Percentiles rank a stretch among this genome's conserved stretches.
Evolutionary conservation across 2,329 filamentous ascomycete genomes (phyloP).

Genomic region (Cercospora berteroae): DNA sequence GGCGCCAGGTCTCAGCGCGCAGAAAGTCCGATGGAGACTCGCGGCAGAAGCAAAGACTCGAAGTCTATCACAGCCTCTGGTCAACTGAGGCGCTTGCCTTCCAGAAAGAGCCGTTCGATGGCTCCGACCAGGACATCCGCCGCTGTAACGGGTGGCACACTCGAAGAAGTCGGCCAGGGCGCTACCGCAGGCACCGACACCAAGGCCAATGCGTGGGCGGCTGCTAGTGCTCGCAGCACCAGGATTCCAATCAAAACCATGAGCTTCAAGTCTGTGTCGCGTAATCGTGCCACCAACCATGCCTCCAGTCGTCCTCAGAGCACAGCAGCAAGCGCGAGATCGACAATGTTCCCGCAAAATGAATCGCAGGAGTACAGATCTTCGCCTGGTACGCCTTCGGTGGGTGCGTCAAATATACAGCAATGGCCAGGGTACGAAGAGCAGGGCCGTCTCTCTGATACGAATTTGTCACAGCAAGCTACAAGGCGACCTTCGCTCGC

Average conservation of each 20-base stretch:
- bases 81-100: not conserved
- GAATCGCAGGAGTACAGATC: no score
- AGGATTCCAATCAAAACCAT: slow-evolving; percentile 7
- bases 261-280: slow-evolving; percentile 2
- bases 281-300: not conserved
- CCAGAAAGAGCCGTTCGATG: not conserved
- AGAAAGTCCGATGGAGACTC: not conserved
- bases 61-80: not conserved
- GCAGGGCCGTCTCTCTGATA: not conserved
- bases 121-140: not conserved
- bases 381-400: no score
- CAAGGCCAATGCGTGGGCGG: slow-evolving; percentile 4
- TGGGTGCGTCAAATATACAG: no score
- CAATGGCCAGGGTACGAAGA: not conserved
- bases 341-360: not conserved
- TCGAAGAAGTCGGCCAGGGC: not conserved
- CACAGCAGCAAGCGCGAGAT: not conserved
- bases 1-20: not conserved
- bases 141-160: not conserved
- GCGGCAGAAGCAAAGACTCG: not conserved
- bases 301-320: slow-evolving; percentile 4
- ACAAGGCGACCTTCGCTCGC: not conserved
- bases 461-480: not conserved
- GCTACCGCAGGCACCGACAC: not conserved
- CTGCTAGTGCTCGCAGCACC: slow-evolving; percentile 9